Base-by-base conservation (phyloP, 108 stramenopile species). In the Skeletonema marinoi region DNA sequence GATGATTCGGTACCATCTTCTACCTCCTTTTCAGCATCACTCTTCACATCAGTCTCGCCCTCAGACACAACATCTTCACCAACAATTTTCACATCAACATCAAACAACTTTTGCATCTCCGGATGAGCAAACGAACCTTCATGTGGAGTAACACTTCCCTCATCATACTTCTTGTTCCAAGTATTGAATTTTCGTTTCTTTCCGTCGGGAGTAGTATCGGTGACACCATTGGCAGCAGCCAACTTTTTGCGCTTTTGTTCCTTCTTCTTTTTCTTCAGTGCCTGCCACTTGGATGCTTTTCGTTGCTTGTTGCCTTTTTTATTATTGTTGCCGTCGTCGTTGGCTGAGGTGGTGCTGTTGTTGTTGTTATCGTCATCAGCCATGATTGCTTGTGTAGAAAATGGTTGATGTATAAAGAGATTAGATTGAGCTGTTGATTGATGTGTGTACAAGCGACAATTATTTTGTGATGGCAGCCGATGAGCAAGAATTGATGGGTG, bases 91-190 rank as follows among this genome's bases (percentile, higher is more conserved):
- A 91, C 68, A 51, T 83, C 70, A 32, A 91, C 68, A 51, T 83
- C 70, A 32, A 86, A 90, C 30, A 85, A 39, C 54, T 83, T 77
- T 51, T 84, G 72, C 87, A 89, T 84, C 2, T 68, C 82, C 17
- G 67, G 70, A 78, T 88, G 70, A 10, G 90, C 90, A 84, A 82
- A 94, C 2, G 93, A 94, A 30, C 93, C 93, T 30, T 76, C 79
- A 71, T 94, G 85, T 11, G 91, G 88, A 29, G 56, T 77, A 35
- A 32, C 21, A 5, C 32, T 30, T 11, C 25, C 54, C 13, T 66
- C 54, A 44, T 79, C 78, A 51, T 67, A 79, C 17, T 50, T n/a
- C 25, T 25, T 56, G 4, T 56, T 56, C 54, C 54, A 56, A 8
- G 3, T 16, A 56, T 56, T 56, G 5, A 56, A 29, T 9, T 25